Conservation (phyloP, 768 basidiomycete genomes). For the Neoboletus subvelutipes region DNA sequence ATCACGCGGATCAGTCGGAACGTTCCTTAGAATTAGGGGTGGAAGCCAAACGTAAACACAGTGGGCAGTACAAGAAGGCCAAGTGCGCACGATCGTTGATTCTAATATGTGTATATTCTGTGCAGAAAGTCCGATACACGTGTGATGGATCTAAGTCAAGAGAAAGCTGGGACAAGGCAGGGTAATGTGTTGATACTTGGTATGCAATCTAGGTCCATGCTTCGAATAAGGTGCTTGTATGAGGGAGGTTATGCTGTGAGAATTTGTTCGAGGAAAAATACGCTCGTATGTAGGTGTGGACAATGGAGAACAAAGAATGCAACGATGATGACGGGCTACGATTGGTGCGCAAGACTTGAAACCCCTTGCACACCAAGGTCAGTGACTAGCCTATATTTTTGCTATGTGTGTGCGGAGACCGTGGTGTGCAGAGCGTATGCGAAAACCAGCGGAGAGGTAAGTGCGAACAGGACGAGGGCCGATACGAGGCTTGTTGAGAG, state of each 20-base stretch:
- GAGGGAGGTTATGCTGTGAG: conserved; percentile 12
- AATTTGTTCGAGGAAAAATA: not conserved
- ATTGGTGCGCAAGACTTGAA: not conserved
- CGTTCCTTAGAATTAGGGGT: conserved; percentile 8
- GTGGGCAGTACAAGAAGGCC: conserved; percentile 16
- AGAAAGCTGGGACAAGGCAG: conserved; percentile 1
- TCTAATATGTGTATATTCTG: conserved; percentile 15
- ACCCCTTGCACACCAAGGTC: not conserved
- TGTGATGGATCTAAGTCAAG: conserved; percentile 14
- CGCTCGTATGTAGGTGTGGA: not conserved
- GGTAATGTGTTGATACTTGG: conserved; percentile 5
- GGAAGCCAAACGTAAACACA: conserved; percentile 8
- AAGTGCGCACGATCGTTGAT: conserved; percentile 7
- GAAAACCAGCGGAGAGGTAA: conserved; percentile 18
- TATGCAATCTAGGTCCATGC: conserved; percentile 19
- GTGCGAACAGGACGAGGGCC: conserved; percentile 15
- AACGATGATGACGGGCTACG: not conserved
- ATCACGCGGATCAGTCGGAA: not conserved
- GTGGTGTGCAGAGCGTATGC: conserved; percentile 15
- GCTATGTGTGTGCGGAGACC: conserved; percentile 5
- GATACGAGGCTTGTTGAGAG: conserved; percentile 16
- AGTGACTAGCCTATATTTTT: no score
- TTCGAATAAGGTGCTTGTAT: conserved; percentile 8
- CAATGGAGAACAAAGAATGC: not conserved
- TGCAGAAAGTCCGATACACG: conserved; percentile 13